A percentile compares a stretch with the other conserved stretches of the same genome.
phyloP scores from a whole-genome alignment of 2,329 filamentous ascomycete genomes.

The Colletotrichum limetticola region DNA sequence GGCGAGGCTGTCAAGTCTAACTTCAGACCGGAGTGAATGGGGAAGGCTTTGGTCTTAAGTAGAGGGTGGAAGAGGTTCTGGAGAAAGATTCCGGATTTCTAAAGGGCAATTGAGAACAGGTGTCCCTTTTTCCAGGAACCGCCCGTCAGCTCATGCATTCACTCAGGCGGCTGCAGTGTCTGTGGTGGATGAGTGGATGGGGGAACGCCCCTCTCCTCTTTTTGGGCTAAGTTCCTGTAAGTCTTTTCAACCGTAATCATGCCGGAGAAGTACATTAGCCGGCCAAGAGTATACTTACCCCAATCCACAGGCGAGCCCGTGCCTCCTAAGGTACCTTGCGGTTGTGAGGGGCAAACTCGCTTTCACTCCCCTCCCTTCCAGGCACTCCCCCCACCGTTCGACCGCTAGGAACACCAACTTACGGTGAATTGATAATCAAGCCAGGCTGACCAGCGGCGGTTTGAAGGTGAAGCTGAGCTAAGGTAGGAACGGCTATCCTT shows the following conservation, averaged over 20 bases:
- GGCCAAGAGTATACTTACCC: slow-evolving; percentile 21
- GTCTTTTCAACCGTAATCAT: neutral
- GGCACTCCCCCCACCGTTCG: slow-evolving; percentile 19
- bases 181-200: slow-evolving; percentile 13
- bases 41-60: slow-evolving; percentile 27
- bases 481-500: neutral
- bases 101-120: slow-evolving; percentile 37
- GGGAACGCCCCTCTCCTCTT: slow-evolving; percentile 11
- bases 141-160: slow-evolving; percentile 33
- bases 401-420: slow-evolving; percentile 7
- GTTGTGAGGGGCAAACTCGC: slow-evolving; percentile 33
- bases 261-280: neutral
- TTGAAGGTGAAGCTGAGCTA: neutral
- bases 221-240: neutral
- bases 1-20: slow-evolving; percentile 7
- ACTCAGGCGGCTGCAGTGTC: slow-evolving; percentile 31
- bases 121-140: slow-evolving; percentile 36
- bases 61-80: slow-evolving; percentile 14
- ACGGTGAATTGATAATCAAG: slow-evolving; percentile 34
- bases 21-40: slow-evolving; percentile 9
- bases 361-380: slow-evolving; percentile 11
- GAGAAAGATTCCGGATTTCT: slow-evolving; percentile 32
- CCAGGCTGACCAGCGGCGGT: neutral
- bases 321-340: neutral
- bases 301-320: slow-evolving; percentile 17